Base-by-base conservation (phyloP, 257 asterid species). In the Solanum ahanhuiri region DNA sequence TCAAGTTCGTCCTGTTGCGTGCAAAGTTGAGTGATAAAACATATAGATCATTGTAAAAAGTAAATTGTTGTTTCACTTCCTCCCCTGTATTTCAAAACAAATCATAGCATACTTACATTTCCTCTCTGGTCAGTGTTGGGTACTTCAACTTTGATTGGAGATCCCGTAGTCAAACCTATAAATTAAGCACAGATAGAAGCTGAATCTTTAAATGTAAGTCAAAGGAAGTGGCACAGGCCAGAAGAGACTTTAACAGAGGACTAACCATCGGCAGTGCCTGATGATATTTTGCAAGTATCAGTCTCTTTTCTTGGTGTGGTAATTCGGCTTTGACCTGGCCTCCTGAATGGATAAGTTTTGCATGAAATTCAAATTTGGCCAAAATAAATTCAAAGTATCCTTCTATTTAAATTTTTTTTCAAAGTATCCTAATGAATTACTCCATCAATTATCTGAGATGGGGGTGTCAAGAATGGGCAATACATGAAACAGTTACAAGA, bases 111-210 rank as follows among this genome's bases (percentile, higher is more conserved):
- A 58, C 98, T 90, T 87, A 95, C 98, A 89, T 93, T 64, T 89
- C 99, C 98, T 93, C 98, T 94, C 88, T 97, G 99, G 91, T 95
- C 98, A 12, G 98, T 97, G 91, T 97, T 97, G 63, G 99, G 99
- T 81, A 94, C 98, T 89, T 93, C 95, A 33, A 97, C 93, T 90
- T 93, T 97, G 90, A 97, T 94, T 88, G 99, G 99, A 85, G 99
- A 90, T 85, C 99, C 98, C 69, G 98, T 97, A 81, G 98, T 97
- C 66, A 94, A 58, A 75, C 99, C 99, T 95, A 89, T 86, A 90
- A 77, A 31, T 81, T 15, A 81, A 28, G 28, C 48, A 72, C 17
- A 22, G 81, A 34, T 18, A 72, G 30, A 34, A 20, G 30, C 18
- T 72, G 23, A 34, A 34, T 72, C 51, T 34, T 72, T 20, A 34